A percentile compares a stretch with the other conserved stretches of the same genome.
phyloP scores from a whole-genome alignment of 31 red algal species.

The Porphyra umbilicalis region DNA sequence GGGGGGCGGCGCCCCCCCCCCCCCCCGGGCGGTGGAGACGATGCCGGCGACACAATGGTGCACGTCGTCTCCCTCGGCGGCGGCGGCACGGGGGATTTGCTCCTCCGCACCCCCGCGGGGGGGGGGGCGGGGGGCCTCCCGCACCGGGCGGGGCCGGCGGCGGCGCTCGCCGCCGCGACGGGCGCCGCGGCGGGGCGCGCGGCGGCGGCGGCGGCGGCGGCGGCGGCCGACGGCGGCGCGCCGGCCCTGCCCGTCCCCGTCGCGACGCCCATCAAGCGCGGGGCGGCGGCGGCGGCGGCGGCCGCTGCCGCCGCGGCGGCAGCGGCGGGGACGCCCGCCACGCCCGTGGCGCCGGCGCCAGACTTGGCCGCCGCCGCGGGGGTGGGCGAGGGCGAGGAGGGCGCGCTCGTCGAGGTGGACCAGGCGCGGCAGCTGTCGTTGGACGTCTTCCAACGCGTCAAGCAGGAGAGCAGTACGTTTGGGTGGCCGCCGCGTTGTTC shows the following conservation, averaged over 20 bases:
- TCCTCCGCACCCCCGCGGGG: not conserved
- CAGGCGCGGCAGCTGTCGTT: slow-evolving; percentile 40
- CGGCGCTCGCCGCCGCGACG: not conserved
- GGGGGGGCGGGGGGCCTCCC: not conserved
- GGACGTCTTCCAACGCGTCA: slow-evolving; percentile 60
- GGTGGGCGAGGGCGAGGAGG: not conserved
- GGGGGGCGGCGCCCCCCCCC: not conserved
- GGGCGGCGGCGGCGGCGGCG: not conserved
- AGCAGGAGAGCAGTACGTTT: slow-evolving; percentile 39
- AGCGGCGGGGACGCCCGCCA: not conserved
- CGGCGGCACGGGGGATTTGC: not conserved
- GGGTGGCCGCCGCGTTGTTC: slow-evolving; percentile 29
- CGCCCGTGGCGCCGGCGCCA: not conserved
- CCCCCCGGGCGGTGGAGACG: not conserved
- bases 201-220: not conserved
- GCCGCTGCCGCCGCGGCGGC: not conserved
- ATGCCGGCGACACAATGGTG: not conserved
- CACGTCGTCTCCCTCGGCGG: not conserved
- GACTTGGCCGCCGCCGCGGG: not conserved
- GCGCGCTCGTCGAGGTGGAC: slow-evolving; percentile 32
- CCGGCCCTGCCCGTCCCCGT: not conserved
- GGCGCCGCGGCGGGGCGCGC: not conserved
- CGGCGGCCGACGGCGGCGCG: not conserved
- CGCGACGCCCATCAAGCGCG: not conserved
- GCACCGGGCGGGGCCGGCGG: not conserved